A percentile compares a stretch with the other conserved stretches of the same genome.
Conservation (phyloP, 768 basidiomycete species). For the Trametes villosa region DNA sequence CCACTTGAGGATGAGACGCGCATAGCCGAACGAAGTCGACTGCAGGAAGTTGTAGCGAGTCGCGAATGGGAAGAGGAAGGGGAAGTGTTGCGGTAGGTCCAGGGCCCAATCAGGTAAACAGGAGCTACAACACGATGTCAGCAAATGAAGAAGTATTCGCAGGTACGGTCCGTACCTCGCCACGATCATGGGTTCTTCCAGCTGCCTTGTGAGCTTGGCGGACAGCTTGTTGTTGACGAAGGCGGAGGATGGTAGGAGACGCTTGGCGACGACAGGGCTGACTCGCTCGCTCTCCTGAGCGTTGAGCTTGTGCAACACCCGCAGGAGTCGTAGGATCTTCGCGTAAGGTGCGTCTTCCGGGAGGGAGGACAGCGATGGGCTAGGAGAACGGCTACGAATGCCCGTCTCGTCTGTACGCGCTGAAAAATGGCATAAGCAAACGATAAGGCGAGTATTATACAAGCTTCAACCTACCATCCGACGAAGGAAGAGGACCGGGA, state of each 20-base stretch:
- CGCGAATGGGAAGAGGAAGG: slow-evolving; percentile 98
- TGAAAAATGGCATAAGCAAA: background rate
- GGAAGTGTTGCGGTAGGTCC: slow-evolving; percentile 94
- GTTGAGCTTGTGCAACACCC: slow-evolving; percentile 85
- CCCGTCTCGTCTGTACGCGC: slow-evolving; percentile 48
- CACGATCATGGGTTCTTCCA: slow-evolving; percentile 99
- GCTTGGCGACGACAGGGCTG: slow-evolving; percentile 51
- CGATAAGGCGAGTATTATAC: background rate
- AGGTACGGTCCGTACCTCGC: slow-evolving; percentile 66
- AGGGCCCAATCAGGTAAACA: slow-evolving; percentile 98
- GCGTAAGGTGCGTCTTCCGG: slow-evolving; percentile 84
- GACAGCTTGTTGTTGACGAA: slow-evolving; percentile 98
- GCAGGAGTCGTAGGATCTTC: slow-evolving; percentile 88
- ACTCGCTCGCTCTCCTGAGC: slow-evolving; percentile 70
- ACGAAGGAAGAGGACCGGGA: slow-evolving; percentile 68
- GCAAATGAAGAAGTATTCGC: slow-evolving; percentile 4
- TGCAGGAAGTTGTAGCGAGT: slow-evolving; percentile 97
- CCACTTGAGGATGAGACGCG: slow-evolving; percentile 93
- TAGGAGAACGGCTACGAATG: slow-evolving; percentile 62
- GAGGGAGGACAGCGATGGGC: slow-evolving; percentile 74
- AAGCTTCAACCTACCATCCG: slow-evolving; percentile 65
- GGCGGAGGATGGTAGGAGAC: slow-evolving; percentile 73
- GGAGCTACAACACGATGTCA: slow-evolving; percentile 53
- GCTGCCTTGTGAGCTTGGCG: slow-evolving; percentile 94
- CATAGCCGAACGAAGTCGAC: slow-evolving; percentile 97